These are phyloP conservation scores for Boechera retrofracta DNA, from an alignment of 345 rosid genomes.

Conservation along the genomic window DNA sequence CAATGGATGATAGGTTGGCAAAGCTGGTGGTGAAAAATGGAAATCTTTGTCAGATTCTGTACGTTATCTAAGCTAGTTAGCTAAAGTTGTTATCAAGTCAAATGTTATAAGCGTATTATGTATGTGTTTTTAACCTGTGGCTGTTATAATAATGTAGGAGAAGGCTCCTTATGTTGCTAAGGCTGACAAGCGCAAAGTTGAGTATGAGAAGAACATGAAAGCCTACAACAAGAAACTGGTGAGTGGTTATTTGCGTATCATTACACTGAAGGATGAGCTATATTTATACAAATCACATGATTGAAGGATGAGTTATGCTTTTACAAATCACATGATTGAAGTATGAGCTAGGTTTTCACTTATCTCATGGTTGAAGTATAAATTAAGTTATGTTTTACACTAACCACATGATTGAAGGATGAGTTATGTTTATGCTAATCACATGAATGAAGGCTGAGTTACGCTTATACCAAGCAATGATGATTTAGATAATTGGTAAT, in stretches of 20 bases:
- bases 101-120: neutral
- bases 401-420: neutral
- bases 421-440: neutral
- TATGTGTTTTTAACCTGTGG: neutral
- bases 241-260: neutral
- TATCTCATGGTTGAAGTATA: neutral
- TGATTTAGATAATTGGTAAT: neutral
- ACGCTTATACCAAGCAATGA: neutral
- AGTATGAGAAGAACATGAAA: constrained; percentile 92
- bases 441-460: neutral
- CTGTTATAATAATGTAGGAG: constrained; percentile 52
- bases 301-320: neutral
- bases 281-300: neutral
- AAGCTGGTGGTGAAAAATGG: constrained; percentile 97
- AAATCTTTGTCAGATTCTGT: constrained; percentile 83
- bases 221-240: constrained; percentile 89
- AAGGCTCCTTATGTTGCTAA: constrained; percentile 76
- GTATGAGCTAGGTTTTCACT: too few relatives aligned
- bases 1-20: constrained; percentile 67
- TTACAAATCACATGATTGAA: neutral
- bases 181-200: constrained; percentile 89
- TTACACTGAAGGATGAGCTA: neutral
- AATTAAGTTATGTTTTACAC: neutral
- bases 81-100: neutral
- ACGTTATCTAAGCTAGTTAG: constrained; percentile 27